Evolutionary conservation across 148 eudicot species (phyloP), one percentile per base, ranked within the genome.

Genomic region (Spergularia bocconei): DNA sequence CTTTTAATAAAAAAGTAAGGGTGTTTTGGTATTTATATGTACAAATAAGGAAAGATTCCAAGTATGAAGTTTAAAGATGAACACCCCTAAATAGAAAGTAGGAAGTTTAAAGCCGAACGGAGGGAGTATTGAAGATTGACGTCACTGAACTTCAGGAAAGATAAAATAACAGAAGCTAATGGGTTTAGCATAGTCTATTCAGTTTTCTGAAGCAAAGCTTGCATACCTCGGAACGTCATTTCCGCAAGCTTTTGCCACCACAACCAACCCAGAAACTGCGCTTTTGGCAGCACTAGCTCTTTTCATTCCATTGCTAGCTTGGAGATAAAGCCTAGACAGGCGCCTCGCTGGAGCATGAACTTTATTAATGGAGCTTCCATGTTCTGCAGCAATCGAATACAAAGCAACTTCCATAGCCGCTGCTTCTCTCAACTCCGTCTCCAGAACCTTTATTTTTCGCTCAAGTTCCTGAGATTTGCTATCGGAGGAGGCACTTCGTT

Each of bases 331-430:
- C 83, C 99, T 92, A 66, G 91, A 92, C 66, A 95, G 94, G 59
- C 99, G 96, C 66, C 99, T 81, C 73, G 99, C 99, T 11, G 99
- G 97, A 67, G 99, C 89, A 83, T 96, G 99, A 66, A 96, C 98
- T 77, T 91, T 96, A 82, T 73, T 89, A 14, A 67, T 82, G 77
- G 99, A 96, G 79, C 97, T 96, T 78, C 96, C 99, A 69, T 96
- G 99, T 81, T 96, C 99, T 10, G 98, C 94, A 79, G 87, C 88
- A 69, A 92, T 87, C 20, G 97, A 90, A 75, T 96, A 96, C 13
- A 96, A 89, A 63, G 93, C 83, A 58, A 86, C 85, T 79, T 96
- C 99, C 66, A 89, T 73, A 41, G 87, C 97, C 78, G 99, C 98
- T 78, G 90, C 94, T 86, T 92, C 98, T 79, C 84, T 89, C 80